Conservation (phyloP, 306 rosid genomes). For the Fragaria ananassa region DNA sequence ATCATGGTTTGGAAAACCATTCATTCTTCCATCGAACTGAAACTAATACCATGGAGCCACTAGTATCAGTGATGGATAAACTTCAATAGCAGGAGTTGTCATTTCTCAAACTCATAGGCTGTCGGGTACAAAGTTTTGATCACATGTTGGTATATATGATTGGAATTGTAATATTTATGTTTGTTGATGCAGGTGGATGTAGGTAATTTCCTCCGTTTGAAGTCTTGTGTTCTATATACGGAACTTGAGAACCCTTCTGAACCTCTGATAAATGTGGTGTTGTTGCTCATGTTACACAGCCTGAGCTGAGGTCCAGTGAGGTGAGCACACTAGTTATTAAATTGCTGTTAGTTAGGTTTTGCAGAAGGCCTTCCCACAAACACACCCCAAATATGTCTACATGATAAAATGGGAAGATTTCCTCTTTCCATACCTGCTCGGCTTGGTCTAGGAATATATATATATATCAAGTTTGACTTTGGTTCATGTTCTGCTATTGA, state of each 20-base stretch:
- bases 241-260: conserved; percentile 50
- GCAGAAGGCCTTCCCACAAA: neutral
- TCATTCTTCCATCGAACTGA: neutral
- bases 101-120: neutral
- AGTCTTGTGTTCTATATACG: conserved; percentile 77
- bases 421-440: neutral
- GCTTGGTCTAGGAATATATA: neutral
- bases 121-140: neutral
- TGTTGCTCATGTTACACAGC: conserved; percentile 78
- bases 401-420: neutral
- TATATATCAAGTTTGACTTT: neutral
- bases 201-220: conserved; percentile 82
- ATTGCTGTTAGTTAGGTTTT: neutral
- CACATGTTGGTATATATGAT: neutral
- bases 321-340: conserved; percentile 32
- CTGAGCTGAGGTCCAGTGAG: conserved; percentile 80
- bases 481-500: conserved; percentile 12
- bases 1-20: neutral
- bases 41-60: neutral
- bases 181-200: conserved; percentile 73
- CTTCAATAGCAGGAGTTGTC: neutral
- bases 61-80: neutral
- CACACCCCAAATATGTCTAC: too few relatives aligned
- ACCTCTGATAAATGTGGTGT: conserved; percentile 76
- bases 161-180: neutral